Evolutionary conservation across 2,329 filamentous ascomycete genomes (phyloP), one percentile per base, ranked within the genome.

Genomic region (Pyrenochaeta sp.): DNA sequence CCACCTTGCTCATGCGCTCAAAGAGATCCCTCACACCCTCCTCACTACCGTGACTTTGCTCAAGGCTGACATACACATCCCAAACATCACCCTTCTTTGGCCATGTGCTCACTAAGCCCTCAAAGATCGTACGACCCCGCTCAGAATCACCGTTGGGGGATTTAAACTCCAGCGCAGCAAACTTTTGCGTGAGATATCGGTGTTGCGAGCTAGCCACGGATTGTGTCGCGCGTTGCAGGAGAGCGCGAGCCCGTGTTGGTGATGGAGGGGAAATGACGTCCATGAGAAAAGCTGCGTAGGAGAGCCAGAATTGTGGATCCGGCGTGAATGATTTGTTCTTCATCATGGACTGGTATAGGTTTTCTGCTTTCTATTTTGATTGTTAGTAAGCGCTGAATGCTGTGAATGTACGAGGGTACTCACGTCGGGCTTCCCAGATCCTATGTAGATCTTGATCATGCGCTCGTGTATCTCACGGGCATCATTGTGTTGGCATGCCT

Each of bases 201-300:
- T 92, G 88, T 52, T 88, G 85, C 45, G 85, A 84, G 17, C 81
- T 75, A 21, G 89, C 88, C 2, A 99, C 86, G 7, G 91, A 90
- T 77, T 98, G 93, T 9, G 90, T 87, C 14, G 95, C 94, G 36
- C 94, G 90, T 2, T 89, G 83, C 5, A 98, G 86, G 12, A 99
- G 85, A 0, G 86, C 87, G 49, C 93, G 89, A 7, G 87, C 87
- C 37, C 92, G 89, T 3, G 88, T 90, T 7, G 88, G 86, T n/a
- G 89, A 88, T 0, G 92, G 85, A 10, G 89, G 83, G 52, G 84
- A 81, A 54, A 86, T 79, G 0, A 86, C 90, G 54, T 89, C 87
- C 78, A 97, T 90, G 50, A 99, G 83, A 83, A 97, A 98, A 68
- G 90, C 90, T 20, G 93, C 94, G 77, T 97, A 98, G 81, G 98